phyloP scores from a whole-genome alignment of 805 yeast species.

The Barnettozyma sucrosica region DNA sequence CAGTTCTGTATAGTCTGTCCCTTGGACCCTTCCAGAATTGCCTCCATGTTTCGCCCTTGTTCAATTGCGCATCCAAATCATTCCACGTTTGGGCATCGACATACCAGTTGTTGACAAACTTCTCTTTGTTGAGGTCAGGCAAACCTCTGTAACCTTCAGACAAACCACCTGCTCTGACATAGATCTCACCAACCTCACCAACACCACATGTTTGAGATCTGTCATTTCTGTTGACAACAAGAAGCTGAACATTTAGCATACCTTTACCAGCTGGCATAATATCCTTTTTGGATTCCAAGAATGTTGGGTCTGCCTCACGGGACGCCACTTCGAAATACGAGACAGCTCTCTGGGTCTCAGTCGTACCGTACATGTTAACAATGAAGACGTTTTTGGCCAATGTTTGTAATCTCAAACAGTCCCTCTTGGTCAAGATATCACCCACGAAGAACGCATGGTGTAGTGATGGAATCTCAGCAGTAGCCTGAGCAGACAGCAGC shows the following conservation, averaged over 20 bases:
- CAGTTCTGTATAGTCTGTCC: conserved; percentile 93
- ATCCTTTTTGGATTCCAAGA: conserved; percentile 81
- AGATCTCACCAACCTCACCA: conserved; percentile 98
- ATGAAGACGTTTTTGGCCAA: conserved; percentile 85
- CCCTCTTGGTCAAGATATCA: conserved; percentile 94
- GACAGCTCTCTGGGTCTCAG: conserved; percentile 98
- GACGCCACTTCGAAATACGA: conserved; percentile 88
- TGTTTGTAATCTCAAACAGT: conserved; percentile 87
- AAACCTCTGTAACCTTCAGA: conserved; percentile 94
- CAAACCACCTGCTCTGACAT: conserved; percentile 96
- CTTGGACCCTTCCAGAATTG: conserved; percentile 87
- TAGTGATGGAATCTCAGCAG: conserved; percentile 73
- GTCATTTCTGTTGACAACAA: conserved; percentile 89
- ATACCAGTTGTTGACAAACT: conserved; percentile 91
- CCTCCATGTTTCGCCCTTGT: conserved; percentile 56
- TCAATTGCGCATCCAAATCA: conserved; percentile 42
- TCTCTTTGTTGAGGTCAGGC: conserved; percentile 82
- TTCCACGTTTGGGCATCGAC: conserved; percentile 61
- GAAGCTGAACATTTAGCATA: conserved; percentile 89
- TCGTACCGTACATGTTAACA: conserved; percentile 98
- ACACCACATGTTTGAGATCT: conserved; percentile 91
- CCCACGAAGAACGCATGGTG: conserved; percentile 99
- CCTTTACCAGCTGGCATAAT: conserved; percentile 99
- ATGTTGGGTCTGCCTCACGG: conserved; percentile 58
- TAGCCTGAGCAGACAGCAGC: conserved; percentile 89